These are phyloP conservation scores for Kuraishia hungarica DNA, from an alignment of 805 yeast genomes.

Conservation along the genomic window DNA sequence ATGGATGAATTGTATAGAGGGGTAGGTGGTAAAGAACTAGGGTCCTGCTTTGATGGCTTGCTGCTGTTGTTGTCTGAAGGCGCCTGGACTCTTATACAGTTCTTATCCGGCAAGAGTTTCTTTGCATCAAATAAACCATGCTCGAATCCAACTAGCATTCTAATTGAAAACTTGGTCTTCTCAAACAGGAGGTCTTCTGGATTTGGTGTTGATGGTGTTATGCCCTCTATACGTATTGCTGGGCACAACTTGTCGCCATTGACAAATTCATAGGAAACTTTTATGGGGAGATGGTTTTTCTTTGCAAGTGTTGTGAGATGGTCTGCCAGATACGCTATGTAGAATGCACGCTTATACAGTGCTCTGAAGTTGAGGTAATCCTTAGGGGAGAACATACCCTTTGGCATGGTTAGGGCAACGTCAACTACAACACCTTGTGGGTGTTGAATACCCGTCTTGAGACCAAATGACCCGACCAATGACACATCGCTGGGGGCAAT, in stretches of 20 bases:
- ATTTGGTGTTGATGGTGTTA: slow-evolving; percentile 30
- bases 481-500: slow-evolving; percentile 65
- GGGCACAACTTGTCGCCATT: slow-evolving; percentile 79
- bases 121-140: slow-evolving; percentile 61
- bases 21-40: slow-evolving; percentile 54
- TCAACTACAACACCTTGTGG: slow-evolving; percentile 62
- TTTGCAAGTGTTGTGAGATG: slow-evolving; percentile 45
- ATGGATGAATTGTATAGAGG: slow-evolving; percentile 82
- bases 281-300: slow-evolving; percentile 51
- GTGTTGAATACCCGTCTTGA: slow-evolving; percentile 70
- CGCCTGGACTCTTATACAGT: slow-evolving; percentile 68
- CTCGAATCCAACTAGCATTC: slow-evolving; percentile 68
- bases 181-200: slow-evolving; percentile 47
- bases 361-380: slow-evolving; percentile 89
- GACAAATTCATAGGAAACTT: slow-evolving; percentile 52
- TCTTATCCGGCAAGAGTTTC: slow-evolving; percentile 72
- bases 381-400: slow-evolving; percentile 64
- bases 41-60: slow-evolving; percentile 16
- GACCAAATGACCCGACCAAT: slow-evolving; percentile 82
- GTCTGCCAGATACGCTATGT: slow-evolving; percentile 70
- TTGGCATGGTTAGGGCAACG: slow-evolving; percentile 77
- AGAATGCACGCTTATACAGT: slow-evolving; percentile 82
- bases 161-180: slow-evolving; percentile 63
- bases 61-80: slow-evolving; percentile 8
- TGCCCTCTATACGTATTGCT: slow-evolving; percentile 53